A percentile compares a stretch with the other conserved stretches of the same genome.
phyloP scores from a whole-genome alignment of 352 stramenopile genomes.

The Nothophytophthora sp. region DNA sequence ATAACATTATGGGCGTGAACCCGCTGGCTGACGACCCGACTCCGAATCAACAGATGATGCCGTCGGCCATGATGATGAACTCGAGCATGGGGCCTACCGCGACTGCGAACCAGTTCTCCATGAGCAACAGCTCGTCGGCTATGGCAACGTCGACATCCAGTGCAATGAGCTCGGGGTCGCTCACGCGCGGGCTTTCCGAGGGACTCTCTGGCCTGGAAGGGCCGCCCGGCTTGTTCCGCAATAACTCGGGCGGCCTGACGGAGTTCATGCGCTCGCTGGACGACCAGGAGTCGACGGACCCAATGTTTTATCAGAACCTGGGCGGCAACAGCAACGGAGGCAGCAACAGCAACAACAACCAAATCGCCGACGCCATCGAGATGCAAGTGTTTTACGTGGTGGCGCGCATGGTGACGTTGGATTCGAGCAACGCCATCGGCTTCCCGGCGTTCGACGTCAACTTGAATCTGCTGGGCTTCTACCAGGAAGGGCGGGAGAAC shows the following conservation, averaged over 20 bases:
- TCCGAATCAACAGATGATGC: conserved; percentile 50
- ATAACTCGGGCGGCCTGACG: conserved; percentile 70
- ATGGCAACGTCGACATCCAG: conserved; percentile 36
- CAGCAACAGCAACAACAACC: conserved; percentile 34
- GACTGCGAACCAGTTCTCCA: conserved; percentile 56
- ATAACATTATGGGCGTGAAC: conserved; percentile 28
- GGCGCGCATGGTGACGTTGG: conserved; percentile 73
- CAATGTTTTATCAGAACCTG: conserved; percentile 71
- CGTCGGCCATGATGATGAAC: conserved; percentile 72
- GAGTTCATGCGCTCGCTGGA: conserved; percentile 83
- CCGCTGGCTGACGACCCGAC: conserved; percentile 34
- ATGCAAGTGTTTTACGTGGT: conserved; percentile 84
- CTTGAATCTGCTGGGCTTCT: conserved; percentile 81
- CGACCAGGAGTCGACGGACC: conserved; percentile 60
- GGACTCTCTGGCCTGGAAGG: conserved; percentile 70
- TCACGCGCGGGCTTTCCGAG: too few species aligned
- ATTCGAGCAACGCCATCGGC: conserved; percentile 68
- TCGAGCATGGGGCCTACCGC: conserved; percentile 43
- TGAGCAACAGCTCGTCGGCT: conserved; percentile 33
- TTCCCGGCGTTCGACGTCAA: conserved; percentile 75
- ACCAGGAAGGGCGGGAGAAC: conserved; percentile 74
- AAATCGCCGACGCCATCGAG: conserved; percentile 74
- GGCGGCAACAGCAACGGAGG: conserved; percentile 20
- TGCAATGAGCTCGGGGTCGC: conserved; percentile 42
- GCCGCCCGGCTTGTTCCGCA: conserved; percentile 70